phyloP scores from a whole-genome alignment of 2,329 filamentous ascomycete genomes.

The Pseudogymnoascus sp. region DNA sequence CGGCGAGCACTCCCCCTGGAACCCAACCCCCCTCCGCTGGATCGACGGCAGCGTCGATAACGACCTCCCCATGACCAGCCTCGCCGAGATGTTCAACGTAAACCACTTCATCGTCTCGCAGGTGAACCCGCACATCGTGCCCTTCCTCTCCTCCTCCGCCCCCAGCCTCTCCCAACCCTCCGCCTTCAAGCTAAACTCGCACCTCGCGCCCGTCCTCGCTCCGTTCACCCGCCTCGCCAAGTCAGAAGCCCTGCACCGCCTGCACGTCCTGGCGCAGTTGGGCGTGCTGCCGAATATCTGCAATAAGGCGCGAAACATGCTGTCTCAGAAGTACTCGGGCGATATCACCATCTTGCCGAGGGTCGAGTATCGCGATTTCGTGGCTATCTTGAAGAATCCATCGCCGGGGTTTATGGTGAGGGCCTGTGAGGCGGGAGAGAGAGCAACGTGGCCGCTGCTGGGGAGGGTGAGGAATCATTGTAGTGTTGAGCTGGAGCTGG shows the following conservation, averaged over 20 bases:
- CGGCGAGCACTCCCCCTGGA: conserved; percentile 71
- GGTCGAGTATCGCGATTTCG: conserved; percentile 64
- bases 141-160: conserved; percentile 73
- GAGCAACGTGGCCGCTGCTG: conserved; percentile 86
- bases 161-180: conserved; percentile 33
- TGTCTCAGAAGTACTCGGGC: conserved; percentile 86
- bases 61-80: conserved; percentile 80
- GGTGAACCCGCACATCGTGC: conserved; percentile 88
- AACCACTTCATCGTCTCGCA: conserved; percentile 98
- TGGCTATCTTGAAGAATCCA: conserved; percentile 73
- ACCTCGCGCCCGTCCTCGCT: conserved; percentile 44
- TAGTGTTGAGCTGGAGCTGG: conserved; percentile 78
- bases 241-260: conserved; percentile 69
- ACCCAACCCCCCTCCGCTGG: conserved; percentile 74
- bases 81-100: conserved; percentile 95
- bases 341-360: conserved; percentile 91
- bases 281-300: conserved; percentile 72
- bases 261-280: conserved; percentile 72
- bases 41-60: conserved; percentile 95
- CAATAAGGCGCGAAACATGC: conserved; percentile 69
- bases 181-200: conserved; percentile 27
- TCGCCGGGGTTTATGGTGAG: conserved; percentile 78
- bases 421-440: conserved; percentile 68
- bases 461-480: conserved; percentile 78
- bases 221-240: conserved; percentile 65